These are phyloP conservation scores for Jatropha curcas DNA, from an alignment of 345 rosid genomes.

Conservation along the genomic window DNA sequence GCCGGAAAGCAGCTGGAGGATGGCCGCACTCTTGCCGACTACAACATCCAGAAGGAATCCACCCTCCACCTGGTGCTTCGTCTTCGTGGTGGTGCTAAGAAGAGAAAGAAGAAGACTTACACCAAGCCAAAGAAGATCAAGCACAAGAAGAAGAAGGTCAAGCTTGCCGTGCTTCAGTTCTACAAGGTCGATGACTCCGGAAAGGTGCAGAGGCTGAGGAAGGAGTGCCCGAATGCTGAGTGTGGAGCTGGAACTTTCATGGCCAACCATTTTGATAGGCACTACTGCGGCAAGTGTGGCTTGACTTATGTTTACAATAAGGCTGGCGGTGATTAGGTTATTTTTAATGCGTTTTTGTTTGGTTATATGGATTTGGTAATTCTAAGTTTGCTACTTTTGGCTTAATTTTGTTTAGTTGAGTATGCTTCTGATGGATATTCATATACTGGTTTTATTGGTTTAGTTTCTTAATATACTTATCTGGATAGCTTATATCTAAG, in stretches of 20 bases:
- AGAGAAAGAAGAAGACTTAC: conserved; percentile 14
- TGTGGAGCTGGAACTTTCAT: conserved; percentile 21
- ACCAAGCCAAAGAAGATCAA: conserved; percentile 14
- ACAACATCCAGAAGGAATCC: too few species aligned
- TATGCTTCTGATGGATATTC: too few species aligned
- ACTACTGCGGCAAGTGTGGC: conserved; percentile 22
- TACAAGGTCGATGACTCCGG: conserved; percentile 7
- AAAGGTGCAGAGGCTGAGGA: conserved; percentile 11
- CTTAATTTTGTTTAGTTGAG: too few species aligned
- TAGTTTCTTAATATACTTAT: too few species aligned
- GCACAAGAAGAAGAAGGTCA: too few species aligned
- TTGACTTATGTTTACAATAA: conserved; percentile 18
- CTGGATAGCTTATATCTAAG: too few species aligned
- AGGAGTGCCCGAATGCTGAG: conserved; percentile 10
- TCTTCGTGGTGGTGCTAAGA: conserved; percentile 20
- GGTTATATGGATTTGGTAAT: too few species aligned
- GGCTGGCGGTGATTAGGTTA: conserved; percentile 13
- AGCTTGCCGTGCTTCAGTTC: too few species aligned
- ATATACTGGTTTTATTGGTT: too few species aligned
- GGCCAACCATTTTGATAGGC: conserved; percentile 21
- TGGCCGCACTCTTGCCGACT: too few species aligned
- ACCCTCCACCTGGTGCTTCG: conserved; percentile 21
- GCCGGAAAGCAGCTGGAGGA: too few species aligned
- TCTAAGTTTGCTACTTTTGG: not conserved
- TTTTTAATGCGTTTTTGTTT: not conserved